These are phyloP conservation scores for Hawksworthiomyces lignivorus DNA, from an alignment of 2,329 filamentous ascomycete species.

Conservation along the genomic window DNA sequence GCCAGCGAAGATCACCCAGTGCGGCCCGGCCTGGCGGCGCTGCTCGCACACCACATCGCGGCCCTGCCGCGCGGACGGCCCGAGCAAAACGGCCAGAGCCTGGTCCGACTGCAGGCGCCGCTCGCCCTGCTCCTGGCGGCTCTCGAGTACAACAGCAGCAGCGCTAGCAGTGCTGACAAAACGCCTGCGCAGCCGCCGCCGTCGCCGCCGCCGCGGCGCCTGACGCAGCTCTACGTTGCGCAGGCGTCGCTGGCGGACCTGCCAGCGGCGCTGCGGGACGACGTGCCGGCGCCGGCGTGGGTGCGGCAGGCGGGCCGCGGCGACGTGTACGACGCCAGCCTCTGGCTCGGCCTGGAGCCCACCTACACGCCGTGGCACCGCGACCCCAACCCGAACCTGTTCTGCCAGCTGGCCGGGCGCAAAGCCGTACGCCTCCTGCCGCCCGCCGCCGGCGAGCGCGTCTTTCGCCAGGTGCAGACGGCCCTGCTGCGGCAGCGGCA, in stretches of 20 bases:
- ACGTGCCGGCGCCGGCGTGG: constrained; percentile 60
- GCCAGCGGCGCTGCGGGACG: constrained; percentile 51
- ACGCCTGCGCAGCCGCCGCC: neutral
- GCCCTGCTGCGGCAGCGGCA: constrained; percentile 25
- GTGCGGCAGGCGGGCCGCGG: constrained; percentile 60
- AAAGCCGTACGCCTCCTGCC: constrained; percentile 69
- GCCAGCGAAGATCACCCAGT: neutral
- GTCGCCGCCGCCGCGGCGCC: neutral
- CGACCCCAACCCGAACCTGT: constrained; percentile 91
- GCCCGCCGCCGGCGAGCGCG: constrained; percentile 51
- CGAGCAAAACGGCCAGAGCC: constrained; percentile 15
- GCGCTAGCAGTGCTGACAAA: too few species aligned
- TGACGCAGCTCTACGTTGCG: constrained; percentile 67
- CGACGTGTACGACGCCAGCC: constrained; percentile 77
- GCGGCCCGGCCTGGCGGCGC: constrained; percentile 10
- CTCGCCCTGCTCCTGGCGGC: constrained; percentile 57
- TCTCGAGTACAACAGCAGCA: constrained; percentile 36
- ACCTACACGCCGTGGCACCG: constrained; percentile 87
- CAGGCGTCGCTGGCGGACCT: constrained; percentile 68
- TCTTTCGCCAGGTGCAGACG: constrained; percentile 52
- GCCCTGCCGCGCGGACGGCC: neutral
- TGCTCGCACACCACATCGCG: constrained; percentile 7
- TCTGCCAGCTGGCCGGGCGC: constrained; percentile 67
- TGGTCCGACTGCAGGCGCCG: constrained; percentile 54
- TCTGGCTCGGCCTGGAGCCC: constrained; percentile 82